These are phyloP conservation scores for Lachnellula occidentalis DNA, from an alignment of 2,329 filamentous ascomycete genomes.

Conservation along the genomic window DNA sequence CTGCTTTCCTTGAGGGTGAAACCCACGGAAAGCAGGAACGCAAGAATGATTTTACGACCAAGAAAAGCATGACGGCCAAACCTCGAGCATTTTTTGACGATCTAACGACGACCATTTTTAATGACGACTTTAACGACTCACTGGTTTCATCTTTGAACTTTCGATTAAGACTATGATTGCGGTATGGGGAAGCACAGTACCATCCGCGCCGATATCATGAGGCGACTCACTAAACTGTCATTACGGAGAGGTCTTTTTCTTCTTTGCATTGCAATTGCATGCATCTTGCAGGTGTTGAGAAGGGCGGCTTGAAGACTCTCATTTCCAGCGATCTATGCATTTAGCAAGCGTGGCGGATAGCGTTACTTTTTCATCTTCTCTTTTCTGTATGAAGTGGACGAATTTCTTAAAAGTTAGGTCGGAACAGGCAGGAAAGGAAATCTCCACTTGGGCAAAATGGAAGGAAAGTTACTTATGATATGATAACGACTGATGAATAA, in stretches of 20 bases:
- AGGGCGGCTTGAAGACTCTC: conserved; percentile 17
- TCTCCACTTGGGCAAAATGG: conserved; percentile 9
- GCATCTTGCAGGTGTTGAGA: conserved; percentile 6
- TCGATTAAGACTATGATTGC: conserved; percentile 21
- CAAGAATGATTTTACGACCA: conserved; percentile 15
- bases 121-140: conserved; percentile 21
- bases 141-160: conserved; percentile 15
- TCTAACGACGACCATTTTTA: conserved; percentile 5
- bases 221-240: conserved; percentile 30
- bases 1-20: conserved; percentile 11
- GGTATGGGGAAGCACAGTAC: conserved; percentile 29
- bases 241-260: conserved; percentile 23
- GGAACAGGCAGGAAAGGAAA: conserved; percentile 1
- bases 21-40: conserved; percentile 7
- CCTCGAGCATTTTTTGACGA: conserved; percentile 16
- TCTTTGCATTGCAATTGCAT: conserved; percentile 9
- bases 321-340: conserved; percentile 22
- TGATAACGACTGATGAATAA: conserved; percentile 15
- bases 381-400: conserved; percentile 13
- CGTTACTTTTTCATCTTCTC: conserved; percentile 15
- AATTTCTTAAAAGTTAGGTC: conserved; percentile 13
- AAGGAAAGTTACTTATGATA: conserved; percentile 9
- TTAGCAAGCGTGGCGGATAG: conserved; percentile 29
- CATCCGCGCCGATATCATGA: conserved; percentile 26
- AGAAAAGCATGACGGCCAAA: conserved; percentile 18